These are phyloP conservation scores for Penicillium sp. DNA, from an alignment of 2,329 filamentous ascomycete genomes.

Conservation along the genomic window DNA sequence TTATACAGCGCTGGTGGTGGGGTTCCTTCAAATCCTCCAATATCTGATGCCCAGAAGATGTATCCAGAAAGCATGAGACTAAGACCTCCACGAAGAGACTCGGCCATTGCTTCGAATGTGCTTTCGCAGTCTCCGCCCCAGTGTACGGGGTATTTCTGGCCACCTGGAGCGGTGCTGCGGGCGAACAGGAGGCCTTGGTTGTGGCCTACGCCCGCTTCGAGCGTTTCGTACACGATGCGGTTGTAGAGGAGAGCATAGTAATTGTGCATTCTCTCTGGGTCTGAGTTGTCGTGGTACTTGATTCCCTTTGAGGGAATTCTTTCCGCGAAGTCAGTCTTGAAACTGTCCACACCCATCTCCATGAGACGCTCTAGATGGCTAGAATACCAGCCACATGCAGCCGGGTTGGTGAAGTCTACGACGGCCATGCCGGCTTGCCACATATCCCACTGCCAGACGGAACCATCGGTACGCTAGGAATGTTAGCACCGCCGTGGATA, in stretches of 20 bases:
- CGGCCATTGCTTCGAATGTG: slow-evolving; percentile 70
- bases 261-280: slow-evolving; percentile 71
- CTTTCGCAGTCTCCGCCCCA: slow-evolving; percentile 77
- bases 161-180: slow-evolving; percentile 65
- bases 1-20: slow-evolving; percentile 71
- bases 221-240: slow-evolving; percentile 65
- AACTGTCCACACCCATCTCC: slow-evolving; percentile 66
- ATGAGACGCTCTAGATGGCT: slow-evolving; percentile 63
- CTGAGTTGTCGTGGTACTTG: slow-evolving; percentile 61
- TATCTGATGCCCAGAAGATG: slow-evolving; percentile 69
- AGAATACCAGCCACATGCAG: slow-evolving; percentile 64
- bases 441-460: slow-evolving; percentile 73
- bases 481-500: neutral
- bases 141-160: slow-evolving; percentile 66
- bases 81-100: slow-evolving; percentile 66
- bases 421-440: slow-evolving; percentile 78
- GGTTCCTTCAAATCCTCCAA: slow-evolving; percentile 69
- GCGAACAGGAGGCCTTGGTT: slow-evolving; percentile 66
- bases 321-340: slow-evolving; percentile 78
- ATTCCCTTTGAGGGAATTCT: slow-evolving; percentile 66
- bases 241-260: slow-evolving; percentile 75
- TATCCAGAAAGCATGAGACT: slow-evolving; percentile 64
- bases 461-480: slow-evolving; percentile 59
- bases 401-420: slow-evolving; percentile 72
- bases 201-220: slow-evolving; percentile 54